phyloP scores from a whole-genome alignment of 73 alveolate species.

The Paramecium sexaurelia region DNA sequence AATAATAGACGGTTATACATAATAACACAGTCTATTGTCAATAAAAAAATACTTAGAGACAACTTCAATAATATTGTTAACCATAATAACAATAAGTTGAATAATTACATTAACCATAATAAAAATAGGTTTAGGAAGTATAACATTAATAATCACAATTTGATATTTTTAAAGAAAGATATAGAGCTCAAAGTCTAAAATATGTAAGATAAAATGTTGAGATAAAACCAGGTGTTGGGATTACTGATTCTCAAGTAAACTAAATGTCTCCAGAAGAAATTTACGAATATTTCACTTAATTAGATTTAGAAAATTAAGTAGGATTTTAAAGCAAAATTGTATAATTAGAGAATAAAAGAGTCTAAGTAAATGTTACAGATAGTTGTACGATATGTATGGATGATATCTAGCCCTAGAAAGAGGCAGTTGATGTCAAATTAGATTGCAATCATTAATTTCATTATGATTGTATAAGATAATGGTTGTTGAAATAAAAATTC shows the following conservation, averaged over 20 bases:
- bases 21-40: no score
- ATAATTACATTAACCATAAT: no score
- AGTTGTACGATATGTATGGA: neutral
- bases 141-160: no score
- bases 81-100: no score
- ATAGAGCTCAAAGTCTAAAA: neutral
- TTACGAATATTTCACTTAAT: neutral
- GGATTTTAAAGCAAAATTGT: neutral
- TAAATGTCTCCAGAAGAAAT: neutral
- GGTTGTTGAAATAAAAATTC: neutral
- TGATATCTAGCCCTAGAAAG: neutral
- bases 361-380: neutral
- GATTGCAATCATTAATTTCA: constrained; percentile 25
- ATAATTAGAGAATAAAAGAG: neutral
- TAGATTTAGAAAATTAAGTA: neutral
- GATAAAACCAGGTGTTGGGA: neutral
- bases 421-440: neutral
- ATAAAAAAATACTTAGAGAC: no score
- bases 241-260: neutral
- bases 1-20: no score
- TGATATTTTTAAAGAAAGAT: neutral
- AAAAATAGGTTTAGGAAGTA: no score
- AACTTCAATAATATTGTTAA: no score
- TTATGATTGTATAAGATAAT: neutral
- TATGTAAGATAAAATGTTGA: neutral